A percentile compares a stretch with the other conserved stretches of the same genome.
These are phyloP conservation scores for Colletotrichum theobromicola DNA, from an alignment of 2,329 filamentous ascomycete species.

Conservation along the genomic window DNA sequence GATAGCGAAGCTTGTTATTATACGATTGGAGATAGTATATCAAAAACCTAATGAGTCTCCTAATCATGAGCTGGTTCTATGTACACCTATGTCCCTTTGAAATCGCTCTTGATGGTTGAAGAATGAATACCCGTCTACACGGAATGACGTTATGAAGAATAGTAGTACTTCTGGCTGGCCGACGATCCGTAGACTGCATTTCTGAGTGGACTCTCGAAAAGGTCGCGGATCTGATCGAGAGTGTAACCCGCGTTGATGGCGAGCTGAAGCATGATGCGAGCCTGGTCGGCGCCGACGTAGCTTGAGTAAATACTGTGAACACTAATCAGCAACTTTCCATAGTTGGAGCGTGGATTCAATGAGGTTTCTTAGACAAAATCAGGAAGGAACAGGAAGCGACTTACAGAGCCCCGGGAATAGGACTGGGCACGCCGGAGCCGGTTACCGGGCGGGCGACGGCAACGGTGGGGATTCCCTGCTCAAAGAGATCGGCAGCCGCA, in stretches of 20 bases:
- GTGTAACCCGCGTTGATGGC: slow-evolving; percentile 31
- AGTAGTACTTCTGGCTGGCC: slow-evolving; percentile 1
- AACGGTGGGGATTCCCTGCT: slow-evolving; percentile 31
- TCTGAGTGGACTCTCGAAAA: slow-evolving; percentile 34
- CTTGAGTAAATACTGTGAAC: slow-evolving; percentile 28
- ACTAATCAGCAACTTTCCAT: not conserved
- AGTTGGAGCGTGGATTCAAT: not conserved
- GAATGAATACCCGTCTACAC: too few species aligned
- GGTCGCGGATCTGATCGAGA: slow-evolving; percentile 30
- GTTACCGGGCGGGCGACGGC: slow-evolving; percentile 32
- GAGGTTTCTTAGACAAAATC: not conserved
- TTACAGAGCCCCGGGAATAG: slow-evolving; percentile 23
- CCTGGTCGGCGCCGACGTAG: slow-evolving; percentile 33
- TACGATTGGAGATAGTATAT: not conserved
- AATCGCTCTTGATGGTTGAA: not conserved
- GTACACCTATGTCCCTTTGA: not conserved
- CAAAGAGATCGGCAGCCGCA: slow-evolving; percentile 31
- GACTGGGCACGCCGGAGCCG: slow-evolving; percentile 29
- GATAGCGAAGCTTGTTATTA: slow-evolving; percentile 8
- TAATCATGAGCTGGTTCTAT: not conserved
- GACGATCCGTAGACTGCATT: not conserved
- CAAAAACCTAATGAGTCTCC: not conserved
- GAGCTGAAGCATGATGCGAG: slow-evolving; percentile 35
- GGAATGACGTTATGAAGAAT: not conserved
- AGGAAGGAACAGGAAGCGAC: not conserved